Evolutionary conservation across 306 rosid species (phyloP).

Genomic region (Castanea sativa): DNA sequence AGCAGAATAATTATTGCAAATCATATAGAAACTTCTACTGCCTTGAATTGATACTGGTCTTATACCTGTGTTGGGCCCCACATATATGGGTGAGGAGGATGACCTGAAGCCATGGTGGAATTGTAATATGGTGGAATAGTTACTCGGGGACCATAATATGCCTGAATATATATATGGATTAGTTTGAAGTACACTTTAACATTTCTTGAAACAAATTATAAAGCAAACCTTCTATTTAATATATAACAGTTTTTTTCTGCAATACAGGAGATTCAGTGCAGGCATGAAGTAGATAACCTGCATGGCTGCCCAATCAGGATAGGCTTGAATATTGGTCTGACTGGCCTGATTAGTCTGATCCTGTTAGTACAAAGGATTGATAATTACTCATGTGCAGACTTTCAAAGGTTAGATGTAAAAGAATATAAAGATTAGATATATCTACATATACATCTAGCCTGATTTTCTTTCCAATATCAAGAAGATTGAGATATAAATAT

Average conservation of each 20-base stretch:
- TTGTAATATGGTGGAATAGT: slow-evolving; percentile 79
- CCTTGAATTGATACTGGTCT: not conserved
- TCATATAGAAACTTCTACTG: slow-evolving; percentile 14
- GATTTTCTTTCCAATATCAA: not conserved
- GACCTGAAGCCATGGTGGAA: slow-evolving; percentile 72
- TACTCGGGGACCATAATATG: slow-evolving; percentile 91
- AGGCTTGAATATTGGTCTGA: slow-evolving; percentile 61
- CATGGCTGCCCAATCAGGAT: slow-evolving; percentile 97
- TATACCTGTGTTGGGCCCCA: slow-evolving; percentile 97
- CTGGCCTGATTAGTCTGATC: slow-evolving; percentile 51
- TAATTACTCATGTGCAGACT: not conserved
- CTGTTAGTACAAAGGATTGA: slow-evolving; percentile 33
- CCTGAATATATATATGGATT: slow-evolving; percentile 37
- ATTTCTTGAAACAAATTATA: slow-evolving; percentile 6
- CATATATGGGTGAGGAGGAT: slow-evolving; percentile 88
- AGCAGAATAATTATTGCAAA: not conserved
- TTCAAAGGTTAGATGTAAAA: not conserved
- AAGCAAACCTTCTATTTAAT: not conserved
- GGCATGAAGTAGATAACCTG: slow-evolving; percentile 57
- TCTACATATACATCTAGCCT: not conserved
- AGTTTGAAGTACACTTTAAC: slow-evolving; percentile 16
- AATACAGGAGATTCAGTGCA: not conserved
- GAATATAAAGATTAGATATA: not conserved
- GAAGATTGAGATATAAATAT: not conserved
- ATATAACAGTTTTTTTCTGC: not conserved